phyloP scores from a whole-genome alignment of 306 rosid species.

The Cucurbita pepo region DNA sequence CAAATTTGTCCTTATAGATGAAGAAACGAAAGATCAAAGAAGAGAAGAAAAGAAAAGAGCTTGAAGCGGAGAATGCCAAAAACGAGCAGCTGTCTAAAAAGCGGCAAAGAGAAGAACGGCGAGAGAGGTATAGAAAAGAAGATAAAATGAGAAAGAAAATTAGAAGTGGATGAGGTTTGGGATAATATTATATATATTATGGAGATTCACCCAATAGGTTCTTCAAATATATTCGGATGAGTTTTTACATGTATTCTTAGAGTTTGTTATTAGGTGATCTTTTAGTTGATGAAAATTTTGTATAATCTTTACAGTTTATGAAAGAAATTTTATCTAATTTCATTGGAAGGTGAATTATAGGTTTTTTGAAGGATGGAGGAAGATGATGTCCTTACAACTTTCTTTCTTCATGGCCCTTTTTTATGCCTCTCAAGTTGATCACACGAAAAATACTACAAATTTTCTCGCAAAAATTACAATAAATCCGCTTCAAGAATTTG shows the following conservation, averaged over 20 bases:
- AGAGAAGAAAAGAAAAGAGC: slow-evolving; percentile 38
- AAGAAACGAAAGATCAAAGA: slow-evolving; percentile 66
- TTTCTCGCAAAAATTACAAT: slow-evolving; percentile 45
- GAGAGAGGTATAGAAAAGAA: slow-evolving; percentile 55
- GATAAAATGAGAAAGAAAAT: slow-evolving; percentile 52
- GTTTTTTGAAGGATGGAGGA: too few relatives aligned
- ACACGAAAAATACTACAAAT: slow-evolving; percentile 22
- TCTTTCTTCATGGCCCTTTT: too few relatives aligned
- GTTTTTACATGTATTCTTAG: neutral
- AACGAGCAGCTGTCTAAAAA: slow-evolving; percentile 47
- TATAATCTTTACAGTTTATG: too few relatives aligned
- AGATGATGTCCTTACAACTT: too few relatives aligned
- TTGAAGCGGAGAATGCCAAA: slow-evolving; percentile 46
- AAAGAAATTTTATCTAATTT: too few relatives aligned
- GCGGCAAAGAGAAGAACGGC: slow-evolving; percentile 75
- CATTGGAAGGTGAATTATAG: too few relatives aligned
- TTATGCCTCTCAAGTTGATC: too few relatives aligned
- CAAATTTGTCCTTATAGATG: slow-evolving; percentile 21
- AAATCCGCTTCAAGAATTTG: too few relatives aligned
- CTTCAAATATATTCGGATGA: too few relatives aligned
- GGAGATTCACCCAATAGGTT: too few relatives aligned
- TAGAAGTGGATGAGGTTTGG: slow-evolving; percentile 8
- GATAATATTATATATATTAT: too few relatives aligned
- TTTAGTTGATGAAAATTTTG: too few relatives aligned
- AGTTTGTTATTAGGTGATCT: neutral